These are phyloP conservation scores for Fraxinus pennsylvanica DNA, from an alignment of 257 asterid genomes.

Conservation along the genomic window DNA sequence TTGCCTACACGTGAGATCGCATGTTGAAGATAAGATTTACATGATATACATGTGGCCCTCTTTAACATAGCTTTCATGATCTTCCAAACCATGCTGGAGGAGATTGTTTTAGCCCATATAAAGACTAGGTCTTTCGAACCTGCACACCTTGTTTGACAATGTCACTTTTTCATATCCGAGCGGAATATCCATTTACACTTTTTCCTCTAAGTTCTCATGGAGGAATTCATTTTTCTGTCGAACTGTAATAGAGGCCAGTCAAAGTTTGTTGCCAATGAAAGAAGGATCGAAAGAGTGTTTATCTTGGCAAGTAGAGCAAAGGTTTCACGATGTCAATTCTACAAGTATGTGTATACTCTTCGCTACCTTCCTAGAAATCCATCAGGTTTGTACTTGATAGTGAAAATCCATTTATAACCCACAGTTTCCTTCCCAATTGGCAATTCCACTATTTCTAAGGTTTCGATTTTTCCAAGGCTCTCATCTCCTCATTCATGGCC, in stretches of 20 bases:
- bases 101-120: background rate
- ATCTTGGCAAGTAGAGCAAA: background rate
- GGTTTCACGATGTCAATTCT: background rate
- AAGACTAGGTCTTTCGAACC: background rate
- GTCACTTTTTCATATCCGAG: background rate
- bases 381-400: background rate
- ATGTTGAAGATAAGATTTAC: background rate
- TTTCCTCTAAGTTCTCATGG: no score
- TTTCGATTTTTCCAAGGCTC: background rate
- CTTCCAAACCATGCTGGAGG: background rate
- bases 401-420: background rate
- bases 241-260: background rate
- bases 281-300: background rate
- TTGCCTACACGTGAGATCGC: background rate
- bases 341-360: background rate
- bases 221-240: no score
- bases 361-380: background rate
- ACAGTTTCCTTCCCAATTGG: background rate
- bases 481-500: background rate
- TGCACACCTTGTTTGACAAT: background rate
- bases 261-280: background rate
- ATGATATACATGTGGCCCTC: background rate
- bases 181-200: no score
- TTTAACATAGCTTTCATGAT: background rate
- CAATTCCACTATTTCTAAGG: background rate